Evolutionary conservation across 768 basidiomycete species (phyloP).

Genomic region (Albatrellus ellisii): DNA sequence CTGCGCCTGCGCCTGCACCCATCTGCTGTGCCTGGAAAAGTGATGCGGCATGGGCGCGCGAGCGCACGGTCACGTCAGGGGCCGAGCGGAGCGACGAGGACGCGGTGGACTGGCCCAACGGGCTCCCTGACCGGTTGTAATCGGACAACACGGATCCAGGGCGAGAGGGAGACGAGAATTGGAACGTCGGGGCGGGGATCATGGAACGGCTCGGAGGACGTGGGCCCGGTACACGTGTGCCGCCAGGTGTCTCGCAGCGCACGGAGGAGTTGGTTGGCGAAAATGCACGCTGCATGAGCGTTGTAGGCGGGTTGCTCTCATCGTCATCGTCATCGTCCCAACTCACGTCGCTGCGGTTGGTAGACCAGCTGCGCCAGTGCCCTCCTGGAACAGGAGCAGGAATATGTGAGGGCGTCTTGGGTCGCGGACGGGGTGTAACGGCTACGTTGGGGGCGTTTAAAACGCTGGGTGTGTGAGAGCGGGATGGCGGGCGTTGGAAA

Average conservation of each 20-base stretch:
- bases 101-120: conserved; percentile 6
- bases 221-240: conserved; percentile 36
- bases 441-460: conserved; percentile 34
- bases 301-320: conserved; percentile 30
- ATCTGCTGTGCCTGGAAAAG: conserved; percentile 23
- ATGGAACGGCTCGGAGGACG: conserved; percentile 74
- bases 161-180: conserved; percentile 55
- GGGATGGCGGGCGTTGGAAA: conserved; percentile 33
- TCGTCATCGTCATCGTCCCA: conserved; percentile 32
- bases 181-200: conserved; percentile 70
- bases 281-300: conserved; percentile 44
- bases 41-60: conserved; percentile 46
- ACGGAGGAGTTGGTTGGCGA: conserved; percentile 39
- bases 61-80: conserved; percentile 48
- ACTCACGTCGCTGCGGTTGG: too few species aligned
- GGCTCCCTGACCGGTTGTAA: conserved; percentile 21
- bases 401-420: conserved; percentile 72
- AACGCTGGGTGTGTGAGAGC: conserved; percentile 44
- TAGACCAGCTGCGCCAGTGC: conserved; percentile 34
- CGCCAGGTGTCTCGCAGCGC: conserved; percentile 28
- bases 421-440: conserved; percentile 51
- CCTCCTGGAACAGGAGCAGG: conserved; percentile 45
- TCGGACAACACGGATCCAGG: conserved; percentile 63
- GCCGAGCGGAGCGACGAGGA: conserved; percentile 32
- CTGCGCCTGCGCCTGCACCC: too few species aligned